Percentiles rank a stretch among this genome's conserved stretches.
Evolutionary conservation across 2,329 filamentous ascomycete genomes (phyloP).

Genomic region (Teratosphaeria epicoccoides): DNA sequence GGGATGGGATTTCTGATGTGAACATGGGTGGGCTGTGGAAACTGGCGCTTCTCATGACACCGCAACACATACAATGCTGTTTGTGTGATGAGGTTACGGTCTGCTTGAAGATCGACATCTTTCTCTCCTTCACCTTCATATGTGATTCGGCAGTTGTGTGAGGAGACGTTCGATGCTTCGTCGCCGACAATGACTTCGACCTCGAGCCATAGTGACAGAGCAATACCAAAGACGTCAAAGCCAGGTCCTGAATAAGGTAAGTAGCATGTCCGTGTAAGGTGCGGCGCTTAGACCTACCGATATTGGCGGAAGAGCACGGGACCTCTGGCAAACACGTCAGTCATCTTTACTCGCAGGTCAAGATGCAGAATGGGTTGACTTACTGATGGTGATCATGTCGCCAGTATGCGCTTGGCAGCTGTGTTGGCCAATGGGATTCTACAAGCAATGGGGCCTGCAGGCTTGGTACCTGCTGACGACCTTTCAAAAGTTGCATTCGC

Average conservation of each 20-base stretch:
- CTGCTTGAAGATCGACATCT: slow-evolving; percentile 72
- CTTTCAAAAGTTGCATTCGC: background rate
- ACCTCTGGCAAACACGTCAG: slow-evolving; percentile 36
- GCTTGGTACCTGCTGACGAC: too few species aligned
- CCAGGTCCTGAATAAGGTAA: slow-evolving; percentile 50
- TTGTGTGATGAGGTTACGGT: slow-evolving; percentile 84
- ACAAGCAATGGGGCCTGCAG: too few species aligned
- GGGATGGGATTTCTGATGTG: slow-evolving; percentile 96
- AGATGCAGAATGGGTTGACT: background rate
- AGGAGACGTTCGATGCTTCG: slow-evolving; percentile 42
- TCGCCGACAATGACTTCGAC: slow-evolving; percentile 68
- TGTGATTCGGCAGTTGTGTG: slow-evolving; percentile 78
- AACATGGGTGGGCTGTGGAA: slow-evolving; percentile 77
- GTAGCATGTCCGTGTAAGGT: background rate
- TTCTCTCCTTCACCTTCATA: slow-evolving; percentile 77
- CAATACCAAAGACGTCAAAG: slow-evolving; percentile 95
- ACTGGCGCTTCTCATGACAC: slow-evolving; percentile 77
- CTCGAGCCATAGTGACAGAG: slow-evolving; percentile 88
- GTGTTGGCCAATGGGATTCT: background rate
- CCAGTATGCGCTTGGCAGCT: background rate
- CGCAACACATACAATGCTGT: slow-evolving; percentile 89
- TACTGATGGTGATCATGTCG: slow-evolving; percentile 4
- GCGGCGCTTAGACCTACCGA: slow-evolving; percentile 40
- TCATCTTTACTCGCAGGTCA: background rate
- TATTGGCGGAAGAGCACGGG: slow-evolving; percentile 94